Conservation (phyloP, 2,329 filamentous ascomycete species). For the Aureobasidium leucospermi region DNA sequence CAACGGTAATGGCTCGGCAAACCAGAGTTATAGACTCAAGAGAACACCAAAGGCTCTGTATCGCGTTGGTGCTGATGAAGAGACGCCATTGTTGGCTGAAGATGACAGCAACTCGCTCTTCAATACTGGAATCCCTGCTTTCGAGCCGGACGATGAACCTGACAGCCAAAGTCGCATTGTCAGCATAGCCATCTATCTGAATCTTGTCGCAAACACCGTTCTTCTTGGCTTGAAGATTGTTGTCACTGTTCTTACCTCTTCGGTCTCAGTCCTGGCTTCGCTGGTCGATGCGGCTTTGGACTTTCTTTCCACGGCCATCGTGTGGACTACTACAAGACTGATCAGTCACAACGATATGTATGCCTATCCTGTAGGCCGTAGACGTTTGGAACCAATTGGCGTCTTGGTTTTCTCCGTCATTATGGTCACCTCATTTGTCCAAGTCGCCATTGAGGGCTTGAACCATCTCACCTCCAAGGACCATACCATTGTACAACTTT, state of each 20-base stretch:
- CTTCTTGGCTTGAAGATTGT: conserved; percentile 69
- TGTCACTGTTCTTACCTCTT: conserved; percentile 70
- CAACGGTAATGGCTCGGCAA: conserved; percentile 18
- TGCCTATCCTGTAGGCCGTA: conserved; percentile 68
- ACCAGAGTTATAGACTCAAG: conserved; percentile 48
- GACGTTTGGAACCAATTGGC: conserved; percentile 69
- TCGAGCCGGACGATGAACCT: conserved; percentile 60
- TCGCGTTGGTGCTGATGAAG: conserved; percentile 58
- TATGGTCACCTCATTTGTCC: conserved; percentile 78
- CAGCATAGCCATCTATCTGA: conserved; percentile 80
- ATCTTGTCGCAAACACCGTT: conserved; percentile 68
- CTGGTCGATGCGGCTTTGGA: conserved; percentile 74
- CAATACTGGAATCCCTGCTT: conserved; percentile 51
- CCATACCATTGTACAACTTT: conserved; percentile 64
- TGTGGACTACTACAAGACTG: conserved; percentile 69
- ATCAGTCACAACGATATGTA: conserved; percentile 69
- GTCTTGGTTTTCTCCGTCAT: conserved; percentile 77
- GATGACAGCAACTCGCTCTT: conserved; percentile 36
- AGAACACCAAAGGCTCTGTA: conserved; percentile 83
- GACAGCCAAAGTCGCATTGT: conserved; percentile 71
- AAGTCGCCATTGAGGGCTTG: conserved; percentile 66
- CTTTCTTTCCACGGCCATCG: conserved; percentile 73
- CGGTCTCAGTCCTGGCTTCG: conserved; percentile 72
- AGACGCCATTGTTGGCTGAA: conserved; percentile 54
- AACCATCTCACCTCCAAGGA: conserved; percentile 54